Conservation (phyloP, 2,329 filamentous ascomycete genomes). For the Penicillium sp. region DNA sequence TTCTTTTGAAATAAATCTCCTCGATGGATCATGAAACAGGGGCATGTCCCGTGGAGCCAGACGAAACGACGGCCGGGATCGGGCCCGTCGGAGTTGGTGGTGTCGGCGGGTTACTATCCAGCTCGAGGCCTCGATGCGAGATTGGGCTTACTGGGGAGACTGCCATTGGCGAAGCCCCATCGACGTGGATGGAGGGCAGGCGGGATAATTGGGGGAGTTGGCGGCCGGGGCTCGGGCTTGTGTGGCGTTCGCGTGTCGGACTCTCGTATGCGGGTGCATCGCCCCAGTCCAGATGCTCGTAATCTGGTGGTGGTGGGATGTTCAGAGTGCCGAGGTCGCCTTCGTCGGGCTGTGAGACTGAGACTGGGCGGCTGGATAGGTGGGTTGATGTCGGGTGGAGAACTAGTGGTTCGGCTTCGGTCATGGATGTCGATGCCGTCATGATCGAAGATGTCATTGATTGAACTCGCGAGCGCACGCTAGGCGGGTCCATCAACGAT, state of each 20-base stretch:
- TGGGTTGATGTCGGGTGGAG: slow-evolving; percentile 25
- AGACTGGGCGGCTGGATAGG: slow-evolving; percentile 22
- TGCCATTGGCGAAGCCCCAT: slow-evolving; percentile 28
- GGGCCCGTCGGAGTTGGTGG: slow-evolving; percentile 9
- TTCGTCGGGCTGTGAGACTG: slow-evolving; percentile 28
- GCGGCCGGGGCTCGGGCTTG: slow-evolving; percentile 11
- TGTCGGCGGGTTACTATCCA: slow-evolving; percentile 8
- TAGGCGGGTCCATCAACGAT: slow-evolving; percentile 22
- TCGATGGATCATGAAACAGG: slow-evolving; percentile 2
- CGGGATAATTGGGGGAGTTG: slow-evolving; percentile 18
- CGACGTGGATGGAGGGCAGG: slow-evolving; percentile 34
- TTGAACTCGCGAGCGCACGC: slow-evolving; percentile 31
- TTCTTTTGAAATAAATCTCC: neutral
- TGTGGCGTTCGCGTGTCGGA: slow-evolving; percentile 15
- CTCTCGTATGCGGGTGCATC: slow-evolving; percentile 44
- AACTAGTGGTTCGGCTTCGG: slow-evolving; percentile 30
- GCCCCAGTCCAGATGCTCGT: slow-evolving; percentile 44
- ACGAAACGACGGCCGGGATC: slow-evolving; percentile 2
- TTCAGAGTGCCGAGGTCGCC: slow-evolving; percentile 38
- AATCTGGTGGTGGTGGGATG: slow-evolving; percentile 42
- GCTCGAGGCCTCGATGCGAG: slow-evolving; percentile 4
- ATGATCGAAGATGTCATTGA: slow-evolving; percentile 38
- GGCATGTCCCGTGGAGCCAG: slow-evolving; percentile 1
- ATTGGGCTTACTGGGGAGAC: slow-evolving; percentile 27
- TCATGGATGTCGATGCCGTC: slow-evolving; percentile 29